Evolutionary conservation across 306 rosid species (phyloP), one percentile per base, ranked within the genome.

Genomic region (Lablab purpureus): DNA sequence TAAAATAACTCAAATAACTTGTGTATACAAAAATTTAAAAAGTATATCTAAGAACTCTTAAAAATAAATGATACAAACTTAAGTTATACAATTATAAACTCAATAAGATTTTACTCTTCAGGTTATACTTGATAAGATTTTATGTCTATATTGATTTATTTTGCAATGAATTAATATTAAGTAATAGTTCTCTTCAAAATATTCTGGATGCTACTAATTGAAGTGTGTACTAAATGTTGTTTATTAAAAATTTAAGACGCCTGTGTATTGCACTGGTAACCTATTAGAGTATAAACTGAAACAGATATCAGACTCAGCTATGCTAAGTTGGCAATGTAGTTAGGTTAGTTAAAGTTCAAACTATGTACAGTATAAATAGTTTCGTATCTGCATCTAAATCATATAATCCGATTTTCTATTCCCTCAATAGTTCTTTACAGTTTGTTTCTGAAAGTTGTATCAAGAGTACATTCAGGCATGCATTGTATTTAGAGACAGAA

Each of bases 401-500:
- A 43, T 43, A 43, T 43, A 11, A 43, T 3, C 14, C 1, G 0
- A 12, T 43, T 43, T 43, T 43, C 49, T 43, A 3, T 43, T 43
- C 49, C 13, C 49, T 43, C 49, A 43, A 43, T 43, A 43, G 17
- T 43, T 43, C 49, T 11, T 2, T 43, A 43, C 49, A 43, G 49
- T 43, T 11, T 43, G 14, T 12, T 43, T 12, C 49, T 12, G 5
- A 43, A 43, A 37, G 50, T 65, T 18, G 64, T 45, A 46, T 56
- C 43, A 43, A 56, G 41, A 46, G 77, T 30, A 17, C 62, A 71
- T 22, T 23, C 40, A 40, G 4, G 17, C 22, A 28, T 63, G 40
- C 0, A 40, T 30, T 49, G 27, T 66, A 36, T 49, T 51, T 74
- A 27, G 23, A 74, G 79, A 55, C 12, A 23, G 28, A 32, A 76